phyloP scores from a whole-genome alignment of 2,329 filamentous ascomycete genomes.

The Cryphonectria parasitica region DNA sequence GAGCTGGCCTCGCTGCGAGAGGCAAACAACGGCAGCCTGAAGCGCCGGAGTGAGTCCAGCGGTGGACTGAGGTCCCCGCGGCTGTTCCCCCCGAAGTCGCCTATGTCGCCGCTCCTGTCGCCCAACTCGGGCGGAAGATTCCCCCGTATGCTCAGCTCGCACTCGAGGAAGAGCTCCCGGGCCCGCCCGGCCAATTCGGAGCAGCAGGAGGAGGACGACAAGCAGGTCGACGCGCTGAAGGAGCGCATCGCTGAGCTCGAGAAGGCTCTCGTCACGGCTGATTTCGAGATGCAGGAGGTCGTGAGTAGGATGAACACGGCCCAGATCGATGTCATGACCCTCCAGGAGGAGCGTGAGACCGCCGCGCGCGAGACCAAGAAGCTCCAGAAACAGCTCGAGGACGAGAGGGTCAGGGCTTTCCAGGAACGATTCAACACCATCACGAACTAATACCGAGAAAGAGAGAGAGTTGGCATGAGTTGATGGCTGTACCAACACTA shows the following conservation, averaged over 20 bases:
- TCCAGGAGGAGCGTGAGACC: constrained; percentile 76
- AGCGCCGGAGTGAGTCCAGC: constrained; percentile 65
- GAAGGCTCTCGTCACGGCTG: constrained; percentile 74
- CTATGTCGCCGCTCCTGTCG: constrained; percentile 55
- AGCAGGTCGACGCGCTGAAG: constrained; percentile 76
- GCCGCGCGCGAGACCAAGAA: constrained; percentile 72
- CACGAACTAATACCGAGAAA: constrained; percentile 14
- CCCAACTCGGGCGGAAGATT: constrained; percentile 24
- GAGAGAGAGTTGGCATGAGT: background rate
- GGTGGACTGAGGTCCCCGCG: constrained; percentile 49
- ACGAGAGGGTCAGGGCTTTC: constrained; percentile 63
- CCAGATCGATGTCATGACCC: constrained; percentile 79
- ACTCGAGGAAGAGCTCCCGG: constrained; percentile 25
- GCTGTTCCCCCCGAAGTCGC: constrained; percentile 60
- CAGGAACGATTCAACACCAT: constrained; percentile 45
- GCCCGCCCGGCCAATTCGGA: constrained; percentile 54
- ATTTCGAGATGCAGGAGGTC: constrained; percentile 82
- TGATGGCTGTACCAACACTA: constrained; percentile 1
- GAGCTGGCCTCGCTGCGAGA: constrained; percentile 78
- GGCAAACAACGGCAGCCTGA: constrained; percentile 75
- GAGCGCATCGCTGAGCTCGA: constrained; percentile 84
- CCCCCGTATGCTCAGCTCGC: constrained; percentile 29
- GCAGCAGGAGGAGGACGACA: constrained; percentile 73
- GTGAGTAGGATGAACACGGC: constrained; percentile 80
- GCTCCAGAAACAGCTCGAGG: constrained; percentile 69